Evolutionary conservation across 345 rosid genomes (phyloP), one percentile per base, ranked within the genome.

Genomic region (Pistacia integerrima): DNA sequence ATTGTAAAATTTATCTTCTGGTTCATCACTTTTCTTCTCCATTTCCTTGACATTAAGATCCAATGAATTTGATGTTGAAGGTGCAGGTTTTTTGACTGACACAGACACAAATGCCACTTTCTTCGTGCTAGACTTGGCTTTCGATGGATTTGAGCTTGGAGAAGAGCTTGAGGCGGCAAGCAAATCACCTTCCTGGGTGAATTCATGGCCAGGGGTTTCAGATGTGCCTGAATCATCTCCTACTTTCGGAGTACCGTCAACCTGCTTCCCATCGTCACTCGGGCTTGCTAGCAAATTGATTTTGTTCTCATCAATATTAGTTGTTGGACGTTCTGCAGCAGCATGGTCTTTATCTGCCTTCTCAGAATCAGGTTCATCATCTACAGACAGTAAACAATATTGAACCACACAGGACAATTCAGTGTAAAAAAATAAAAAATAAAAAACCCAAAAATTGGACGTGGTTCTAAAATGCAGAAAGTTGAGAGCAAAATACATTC

Each of bases 41-140:
- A 44, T 44, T 52, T 72, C 80, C 79, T 74, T 83, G 1, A 55
- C 36, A 59, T 69, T 79, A 46, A 74, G 63, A 68, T 72, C 86
- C 20, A 18, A 77, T 58, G 70, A 13, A 62, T 74, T 72, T 56
- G 79, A 49, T n/a, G 71, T 44, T 52, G 85, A 83, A 30, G 84
- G 51, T 11, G 74, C 82, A 61, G 85, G 88, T 80, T 85, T 84
- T 81, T 88, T 90, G 38, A 90, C 80, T 0, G 90, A 84, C 70
- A 92, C 82, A 0, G 90, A 84, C 70, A 92, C 82, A 77, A 89
- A 93, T n/a, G 97, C 94, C 74, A 91, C 94, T 70, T 84, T 81
- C 65, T 70, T 84, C 3, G 80, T 75, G 59, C 75, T 48, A 9
- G 84, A 55, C 70, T 70, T 55, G 30, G 64, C 75, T 36, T 76